Conservation (phyloP, 2,329 filamentous ascomycete species). For the Trichoderma koningiopsis region DNA sequence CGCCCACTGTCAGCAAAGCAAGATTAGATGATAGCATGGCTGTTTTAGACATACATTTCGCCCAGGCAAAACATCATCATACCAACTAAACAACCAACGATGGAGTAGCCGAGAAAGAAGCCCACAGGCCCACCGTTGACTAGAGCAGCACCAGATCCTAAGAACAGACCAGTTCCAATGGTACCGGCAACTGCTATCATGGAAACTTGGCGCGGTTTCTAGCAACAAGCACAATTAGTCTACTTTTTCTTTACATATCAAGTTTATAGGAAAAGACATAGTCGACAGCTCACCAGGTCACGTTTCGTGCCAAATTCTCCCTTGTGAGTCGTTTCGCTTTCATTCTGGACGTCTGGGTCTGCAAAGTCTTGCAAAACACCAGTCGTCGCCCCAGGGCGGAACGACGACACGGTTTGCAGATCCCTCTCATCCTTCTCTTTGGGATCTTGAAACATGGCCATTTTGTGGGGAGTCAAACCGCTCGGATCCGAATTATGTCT, state of each 20-base stretch:
- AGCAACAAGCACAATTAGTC: background rate
- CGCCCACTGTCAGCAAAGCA: background rate
- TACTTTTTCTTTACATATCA: background rate
- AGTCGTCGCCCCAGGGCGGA: conserved; percentile 1
- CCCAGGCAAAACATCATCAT: conserved; percentile 30
- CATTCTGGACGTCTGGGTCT: conserved; percentile 23
- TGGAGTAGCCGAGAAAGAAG: conserved; percentile 27
- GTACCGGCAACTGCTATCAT: conserved; percentile 47
- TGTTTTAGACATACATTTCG: conserved; percentile 26
- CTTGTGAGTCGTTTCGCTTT: conserved; percentile 26
- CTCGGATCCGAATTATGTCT: background rate
- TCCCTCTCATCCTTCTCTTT: conserved; percentile 17
- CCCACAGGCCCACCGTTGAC: conserved; percentile 27
- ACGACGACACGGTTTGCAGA: conserved; percentile 21
- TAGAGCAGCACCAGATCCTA: conserved; percentile 29
- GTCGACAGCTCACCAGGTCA: conserved; percentile 22
- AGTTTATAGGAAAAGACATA: background rate
- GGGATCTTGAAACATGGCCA: conserved; percentile 1
- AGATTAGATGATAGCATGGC: background rate
- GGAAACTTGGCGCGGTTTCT: conserved; percentile 33
- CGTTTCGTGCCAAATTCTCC: conserved; percentile 28
- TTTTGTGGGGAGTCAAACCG: background rate
- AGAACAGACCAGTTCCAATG: conserved; percentile 39
- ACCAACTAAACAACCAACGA: conserved; percentile 27
- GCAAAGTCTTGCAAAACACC: conserved; percentile 14